These are phyloP conservation scores for Colletotrichum sp. DNA, from an alignment of 2,329 filamentous ascomycete species.

Conservation along the genomic window DNA sequence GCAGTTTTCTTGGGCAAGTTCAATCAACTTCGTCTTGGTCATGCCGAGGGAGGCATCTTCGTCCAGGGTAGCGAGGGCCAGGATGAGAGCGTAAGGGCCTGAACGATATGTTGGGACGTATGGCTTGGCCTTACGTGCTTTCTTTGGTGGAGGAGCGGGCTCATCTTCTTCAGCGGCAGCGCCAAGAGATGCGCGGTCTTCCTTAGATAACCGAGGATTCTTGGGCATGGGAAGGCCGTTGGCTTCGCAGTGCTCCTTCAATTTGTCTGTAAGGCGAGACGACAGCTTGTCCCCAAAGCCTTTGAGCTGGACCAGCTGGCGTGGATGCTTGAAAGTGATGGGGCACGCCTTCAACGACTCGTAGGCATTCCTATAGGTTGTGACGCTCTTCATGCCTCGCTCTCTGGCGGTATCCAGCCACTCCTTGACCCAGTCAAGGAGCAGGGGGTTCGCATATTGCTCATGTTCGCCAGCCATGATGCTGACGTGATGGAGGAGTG, in stretches of 20 bases:
- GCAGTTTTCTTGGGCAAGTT: constrained; percentile 72
- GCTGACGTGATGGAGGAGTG: constrained; percentile 19
- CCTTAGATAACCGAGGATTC: constrained; percentile 47
- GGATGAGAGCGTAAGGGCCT: constrained; percentile 74
- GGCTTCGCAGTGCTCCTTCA: constrained; percentile 65
- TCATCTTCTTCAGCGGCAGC: constrained; percentile 40
- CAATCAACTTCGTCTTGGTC: constrained; percentile 72
- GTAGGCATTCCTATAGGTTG: constrained; percentile 78
- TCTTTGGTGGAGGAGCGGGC: constrained; percentile 57
- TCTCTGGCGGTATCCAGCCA: constrained; percentile 75
- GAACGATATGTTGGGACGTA: constrained; percentile 79
- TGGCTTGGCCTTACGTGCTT: constrained; percentile 61
- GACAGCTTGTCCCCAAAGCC: constrained; percentile 77
- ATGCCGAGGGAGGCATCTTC: constrained; percentile 62
- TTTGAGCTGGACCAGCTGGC: constrained; percentile 73
- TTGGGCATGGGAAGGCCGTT: constrained; percentile 73
- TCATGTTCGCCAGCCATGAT: constrained; percentile 37
- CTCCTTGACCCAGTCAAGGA: constrained; percentile 77
- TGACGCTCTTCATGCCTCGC: constrained; percentile 71
- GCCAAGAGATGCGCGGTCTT: constrained; percentile 30
- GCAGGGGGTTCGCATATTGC: constrained; percentile 70
- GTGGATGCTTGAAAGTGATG: constrained; percentile 72
- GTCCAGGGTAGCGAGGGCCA: constrained; percentile 67
- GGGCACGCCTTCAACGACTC: constrained; percentile 79
- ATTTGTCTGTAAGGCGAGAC: constrained; percentile 67